A percentile compares a stretch with the other conserved stretches of the same genome.
phyloP scores from a whole-genome alignment of 441 rosid species.

The Jatropha podagrica region DNA sequence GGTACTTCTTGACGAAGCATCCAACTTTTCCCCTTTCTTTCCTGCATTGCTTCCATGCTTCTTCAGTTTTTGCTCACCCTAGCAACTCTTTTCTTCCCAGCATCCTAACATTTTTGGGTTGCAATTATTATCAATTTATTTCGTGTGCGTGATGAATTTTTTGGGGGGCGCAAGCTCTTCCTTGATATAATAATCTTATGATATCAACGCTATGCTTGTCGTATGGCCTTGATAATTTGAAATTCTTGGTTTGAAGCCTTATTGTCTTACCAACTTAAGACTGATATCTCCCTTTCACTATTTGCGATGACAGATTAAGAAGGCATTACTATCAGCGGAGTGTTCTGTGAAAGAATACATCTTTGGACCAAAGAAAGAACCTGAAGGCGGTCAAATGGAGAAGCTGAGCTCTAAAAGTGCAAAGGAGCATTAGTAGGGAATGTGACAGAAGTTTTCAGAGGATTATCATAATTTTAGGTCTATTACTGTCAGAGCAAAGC shows the following conservation, averaged over 20 bases:
- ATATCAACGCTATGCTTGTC: neutral
- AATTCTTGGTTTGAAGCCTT: neutral
- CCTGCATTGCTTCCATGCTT: neutral
- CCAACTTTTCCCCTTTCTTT: neutral
- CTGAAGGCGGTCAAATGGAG: constrained; percentile 27
- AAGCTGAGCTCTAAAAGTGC: constrained; percentile 24
- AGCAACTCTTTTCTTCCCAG: neutral
- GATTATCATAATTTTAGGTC: constrained; percentile 3
- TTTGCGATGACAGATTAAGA: constrained; percentile 57
- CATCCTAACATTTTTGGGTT: neutral
- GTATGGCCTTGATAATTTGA: too few species aligned
- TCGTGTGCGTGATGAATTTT: neutral
- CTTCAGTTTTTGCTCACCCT: neutral
- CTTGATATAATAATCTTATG: neutral
- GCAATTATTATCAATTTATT: neutral
- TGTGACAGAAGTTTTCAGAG: constrained; percentile 7
- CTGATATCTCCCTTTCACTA: neutral
- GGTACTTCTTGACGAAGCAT: neutral
- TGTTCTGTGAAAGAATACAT: constrained; percentile 52
- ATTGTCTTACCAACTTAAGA: neutral
- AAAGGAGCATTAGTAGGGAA: constrained; percentile 24
- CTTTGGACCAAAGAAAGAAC: constrained; percentile 49
- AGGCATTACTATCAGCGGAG: constrained; percentile 54
- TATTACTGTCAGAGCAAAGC: constrained; percentile 4
- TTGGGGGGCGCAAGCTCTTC: neutral